Evolutionary conservation across 805 yeast genomes (phyloP), one percentile per base, ranked within the genome.

Genomic region (Metschnikowia bowlesiae): DNA sequence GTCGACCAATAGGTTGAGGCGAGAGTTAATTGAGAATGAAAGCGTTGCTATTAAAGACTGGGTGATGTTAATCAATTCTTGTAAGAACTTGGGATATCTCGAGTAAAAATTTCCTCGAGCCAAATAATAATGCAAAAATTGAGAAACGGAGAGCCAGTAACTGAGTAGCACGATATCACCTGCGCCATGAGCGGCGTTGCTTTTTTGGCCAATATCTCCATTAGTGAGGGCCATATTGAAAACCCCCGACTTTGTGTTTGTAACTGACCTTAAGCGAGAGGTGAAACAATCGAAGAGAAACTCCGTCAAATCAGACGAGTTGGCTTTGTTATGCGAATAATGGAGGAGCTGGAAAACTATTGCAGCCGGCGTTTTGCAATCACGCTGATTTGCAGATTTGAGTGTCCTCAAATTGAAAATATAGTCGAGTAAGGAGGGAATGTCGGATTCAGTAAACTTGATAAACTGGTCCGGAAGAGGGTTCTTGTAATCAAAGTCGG

Each of bases 91-190:
- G 2, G 91, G 89, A 53, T 82, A 79, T 44, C 69, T 70, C 22
- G 65, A 60, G 63, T 81, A 83, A 47, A 85, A 75, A 0, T 70
- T 66, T 60, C 86, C 94, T 53, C 87, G 82, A 39, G 81, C 71
- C 33, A 92, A 62, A 66, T 89, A 92, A 65, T 86, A 92, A 60
- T 85, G 84, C 46, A 92, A 69, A 56, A 87, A 83, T 52, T 87
- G 87, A 41, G 87, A 64, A 28, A 87, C 85, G 4, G 96, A 83
- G 35, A 94, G 78, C 98, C 98, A 94, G 64, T 89, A 92, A 46
- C 96, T 85, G 53, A 85, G 76, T 38, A 77, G 62, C 14, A 87
- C 87, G 49, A 86, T 83, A 61, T 87, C 92, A 32, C 84, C 85
- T 33, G 75, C 67, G 6, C 71, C 74, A 53, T 51, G 52, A 11